phyloP scores from a whole-genome alignment of 495 filamentous ascomycete genomes.

The Aspergillus carlsbadensis region DNA sequence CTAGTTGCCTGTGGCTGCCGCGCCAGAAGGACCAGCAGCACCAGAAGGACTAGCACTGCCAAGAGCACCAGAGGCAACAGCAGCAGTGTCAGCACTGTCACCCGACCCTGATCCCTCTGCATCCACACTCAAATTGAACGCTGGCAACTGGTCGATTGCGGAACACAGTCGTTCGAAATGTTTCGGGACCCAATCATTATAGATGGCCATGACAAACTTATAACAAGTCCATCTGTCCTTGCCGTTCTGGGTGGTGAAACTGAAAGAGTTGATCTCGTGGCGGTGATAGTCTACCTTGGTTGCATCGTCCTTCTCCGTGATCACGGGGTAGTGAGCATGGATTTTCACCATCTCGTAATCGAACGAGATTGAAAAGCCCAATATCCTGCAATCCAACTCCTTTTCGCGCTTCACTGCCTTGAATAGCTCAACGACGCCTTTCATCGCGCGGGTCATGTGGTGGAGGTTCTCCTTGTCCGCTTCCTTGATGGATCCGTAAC shows the following conservation, averaged over 20 bases:
- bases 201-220: not conserved
- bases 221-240: not conserved
- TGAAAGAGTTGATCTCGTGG: not conserved
- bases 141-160: not conserved
- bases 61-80: too few relatives aligned
- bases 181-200: not conserved
- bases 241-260: not conserved
- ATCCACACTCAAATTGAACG: not conserved
- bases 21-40: too few relatives aligned
- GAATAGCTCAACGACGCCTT: constrained; percentile 27
- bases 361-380: constrained; percentile 50
- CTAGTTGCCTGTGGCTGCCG: too few relatives aligned
- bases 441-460: constrained; percentile 30
- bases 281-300: not conserved
- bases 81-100: too few relatives aligned
- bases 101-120: too few relatives aligned
- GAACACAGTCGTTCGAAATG: not conserved
- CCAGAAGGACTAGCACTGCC: too few relatives aligned
- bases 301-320: not conserved
- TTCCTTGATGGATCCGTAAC: constrained; percentile 29
- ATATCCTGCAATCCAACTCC: constrained; percentile 24
- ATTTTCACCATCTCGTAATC: constrained; percentile 11
- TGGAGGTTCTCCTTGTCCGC: constrained; percentile 39
- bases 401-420: constrained; percentile 15
- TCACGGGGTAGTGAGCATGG: not conserved